Evolutionary conservation across 305 asterid species (phyloP).

Genomic region (Ilex paraguariensis): DNA sequence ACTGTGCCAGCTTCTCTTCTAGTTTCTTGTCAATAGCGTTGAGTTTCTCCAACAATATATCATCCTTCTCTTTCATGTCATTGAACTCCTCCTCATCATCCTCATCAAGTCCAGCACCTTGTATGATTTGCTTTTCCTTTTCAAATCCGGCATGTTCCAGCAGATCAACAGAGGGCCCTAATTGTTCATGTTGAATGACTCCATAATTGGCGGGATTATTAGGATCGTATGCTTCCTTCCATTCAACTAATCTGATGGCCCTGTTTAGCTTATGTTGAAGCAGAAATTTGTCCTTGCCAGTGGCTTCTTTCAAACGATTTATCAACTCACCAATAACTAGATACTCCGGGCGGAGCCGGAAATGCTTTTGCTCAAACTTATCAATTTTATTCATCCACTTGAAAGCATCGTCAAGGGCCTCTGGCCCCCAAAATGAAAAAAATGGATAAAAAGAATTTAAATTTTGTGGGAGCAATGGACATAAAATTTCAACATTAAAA

Average conservation of each 20-base stretch:
- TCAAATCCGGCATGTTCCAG: slow-evolving; percentile 44
- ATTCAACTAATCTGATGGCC: slow-evolving; percentile 68
- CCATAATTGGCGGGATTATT: slow-evolving; percentile 77
- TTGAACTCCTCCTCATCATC: slow-evolving; percentile 55
- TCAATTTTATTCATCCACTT: slow-evolving; percentile 68
- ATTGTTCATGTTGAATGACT: slow-evolving; percentile 46
- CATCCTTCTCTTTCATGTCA: slow-evolving; percentile 82
- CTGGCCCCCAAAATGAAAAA: slow-evolving; percentile 38
- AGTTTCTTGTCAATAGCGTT: slow-evolving; percentile 62
- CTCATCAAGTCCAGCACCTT: slow-evolving; percentile 25
- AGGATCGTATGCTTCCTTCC: slow-evolving; percentile 80
- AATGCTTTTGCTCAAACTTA: slow-evolving; percentile 78
- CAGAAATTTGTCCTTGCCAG: slow-evolving; percentile 82
- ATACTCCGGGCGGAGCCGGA: slow-evolving; percentile 62
- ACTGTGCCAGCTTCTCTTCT: slow-evolving; percentile 65
- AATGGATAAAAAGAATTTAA: no score
- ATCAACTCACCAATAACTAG: slow-evolving; percentile 84
- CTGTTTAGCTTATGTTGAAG: slow-evolving; percentile 84
- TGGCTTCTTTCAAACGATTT: slow-evolving; percentile 79
- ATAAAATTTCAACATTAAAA: no score
- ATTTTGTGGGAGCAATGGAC: no score
- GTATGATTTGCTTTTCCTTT: slow-evolving; percentile 36
- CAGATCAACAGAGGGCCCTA: slow-evolving; percentile 43
- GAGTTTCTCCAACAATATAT: slow-evolving; percentile 62
- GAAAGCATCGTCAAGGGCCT: slow-evolving; percentile 54